phyloP scores from a whole-genome alignment of 108 stramenopile genomes.

The Nitzschia inconspicua region DNA sequence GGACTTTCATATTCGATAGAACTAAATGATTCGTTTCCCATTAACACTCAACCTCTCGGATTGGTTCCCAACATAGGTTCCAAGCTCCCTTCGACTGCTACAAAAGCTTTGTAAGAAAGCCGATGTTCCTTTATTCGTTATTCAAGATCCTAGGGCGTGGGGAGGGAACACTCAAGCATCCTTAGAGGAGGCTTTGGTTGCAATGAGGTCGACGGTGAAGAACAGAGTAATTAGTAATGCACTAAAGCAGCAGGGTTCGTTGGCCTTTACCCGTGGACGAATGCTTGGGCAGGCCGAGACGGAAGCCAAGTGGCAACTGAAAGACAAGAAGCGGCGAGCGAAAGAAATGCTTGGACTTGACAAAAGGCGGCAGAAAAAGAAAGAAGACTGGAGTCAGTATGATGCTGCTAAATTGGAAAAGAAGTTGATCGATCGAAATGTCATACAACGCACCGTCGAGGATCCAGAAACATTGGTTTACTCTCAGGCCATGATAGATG shows the following conservation, averaged over 20 bases:
- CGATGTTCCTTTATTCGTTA: constrained; percentile 71
- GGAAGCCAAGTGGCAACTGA: constrained; percentile 63
- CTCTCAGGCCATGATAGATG: constrained; percentile 11
- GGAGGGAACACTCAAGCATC: constrained; percentile 62
- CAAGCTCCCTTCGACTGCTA: constrained; percentile 67
- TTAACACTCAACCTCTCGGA: no score
- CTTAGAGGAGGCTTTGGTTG: constrained; percentile 51
- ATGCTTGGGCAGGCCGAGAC: constrained; percentile 68
- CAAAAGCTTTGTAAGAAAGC: constrained; percentile 66
- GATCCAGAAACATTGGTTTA: constrained; percentile 10
- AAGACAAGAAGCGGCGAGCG: constrained; percentile 51
- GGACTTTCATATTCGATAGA: no score
- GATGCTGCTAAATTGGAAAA: constrained; percentile 39
- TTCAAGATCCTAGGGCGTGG: constrained; percentile 81
- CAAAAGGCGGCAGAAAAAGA: constrained; percentile 22
- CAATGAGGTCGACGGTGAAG: constrained; percentile 60
- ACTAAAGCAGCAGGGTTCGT: constrained; percentile 54
- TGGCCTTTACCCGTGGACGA: constrained; percentile 68
- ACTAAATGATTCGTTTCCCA: no score
- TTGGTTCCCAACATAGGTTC: no score
- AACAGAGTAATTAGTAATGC: constrained; percentile 52
- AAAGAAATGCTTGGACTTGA: constrained; percentile 32
- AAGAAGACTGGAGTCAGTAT: constrained; percentile 67
- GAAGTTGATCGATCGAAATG: constrained; percentile 42
- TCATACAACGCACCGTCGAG: constrained; percentile 9